A percentile compares a stretch with the other conserved stretches of the same genome.
These are phyloP conservation scores for Sphagnum contortum DNA, from an alignment of 225 moss, liverwort and hornwort species.

Conservation along the genomic window DNA sequence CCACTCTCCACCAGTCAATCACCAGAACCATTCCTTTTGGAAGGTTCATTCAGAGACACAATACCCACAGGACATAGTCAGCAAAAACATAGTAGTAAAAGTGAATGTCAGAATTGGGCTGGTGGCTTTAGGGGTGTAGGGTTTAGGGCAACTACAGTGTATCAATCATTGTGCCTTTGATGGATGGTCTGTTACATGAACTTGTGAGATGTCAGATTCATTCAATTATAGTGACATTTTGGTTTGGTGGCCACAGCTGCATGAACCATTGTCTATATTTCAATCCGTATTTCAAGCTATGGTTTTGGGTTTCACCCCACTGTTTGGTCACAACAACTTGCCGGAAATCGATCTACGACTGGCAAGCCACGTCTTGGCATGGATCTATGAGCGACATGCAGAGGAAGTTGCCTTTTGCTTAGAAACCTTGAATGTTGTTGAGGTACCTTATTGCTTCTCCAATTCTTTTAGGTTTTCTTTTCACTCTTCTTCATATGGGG, in stretches of 20 bases:
- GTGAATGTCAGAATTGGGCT: background rate
- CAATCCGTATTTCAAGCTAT: conserved; percentile 99
- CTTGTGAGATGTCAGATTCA: too few species aligned
- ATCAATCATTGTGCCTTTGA: too few species aligned
- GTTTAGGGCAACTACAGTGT: too few species aligned
- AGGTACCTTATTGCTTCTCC: conserved; percentile 32
- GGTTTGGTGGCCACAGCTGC: conserved; percentile 29
- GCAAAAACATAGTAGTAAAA: too few species aligned
- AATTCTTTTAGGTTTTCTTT: background rate
- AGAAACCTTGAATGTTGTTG: conserved; percentile 87
- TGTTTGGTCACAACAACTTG: conserved; percentile 89
- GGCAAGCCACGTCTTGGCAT: conserved; percentile 87
- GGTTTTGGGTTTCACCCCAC: conserved; percentile 95
- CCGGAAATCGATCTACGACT: conserved; percentile 97
- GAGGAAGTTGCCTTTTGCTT: conserved; percentile 82
- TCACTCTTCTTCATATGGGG: too few species aligned
- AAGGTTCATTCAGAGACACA: conserved; percentile 35
- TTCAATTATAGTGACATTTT: too few species aligned
- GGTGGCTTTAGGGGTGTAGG: too few species aligned
- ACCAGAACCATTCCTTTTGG: conserved; percentile 66
- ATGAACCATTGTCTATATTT: conserved; percentile 84
- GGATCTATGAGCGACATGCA: conserved; percentile 92
- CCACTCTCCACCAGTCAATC: conserved; percentile 61
- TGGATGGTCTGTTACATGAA: conserved; percentile 55
- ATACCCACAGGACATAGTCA: background rate